These are phyloP conservation scores for Gonium pectorale DNA, from an alignment of 139 green algal species.

Conservation along the genomic window DNA sequence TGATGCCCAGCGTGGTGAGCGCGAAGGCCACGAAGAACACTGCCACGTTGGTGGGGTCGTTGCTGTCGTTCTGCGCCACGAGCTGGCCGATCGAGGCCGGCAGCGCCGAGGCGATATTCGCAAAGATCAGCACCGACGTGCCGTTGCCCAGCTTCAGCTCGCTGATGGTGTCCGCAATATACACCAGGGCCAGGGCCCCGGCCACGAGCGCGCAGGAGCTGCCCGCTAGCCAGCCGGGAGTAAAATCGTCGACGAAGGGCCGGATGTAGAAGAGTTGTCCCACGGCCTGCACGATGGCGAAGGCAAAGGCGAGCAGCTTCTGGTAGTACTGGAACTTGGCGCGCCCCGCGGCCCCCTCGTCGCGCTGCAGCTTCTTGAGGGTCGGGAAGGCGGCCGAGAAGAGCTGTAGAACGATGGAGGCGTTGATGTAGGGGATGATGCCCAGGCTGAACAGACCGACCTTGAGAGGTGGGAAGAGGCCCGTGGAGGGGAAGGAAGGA, in stretches of 20 bases:
- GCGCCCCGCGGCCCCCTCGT: constrained; percentile 90
- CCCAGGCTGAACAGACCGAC: constrained; percentile 98
- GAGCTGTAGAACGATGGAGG: constrained; percentile 95
- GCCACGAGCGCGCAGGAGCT: constrained; percentile 82
- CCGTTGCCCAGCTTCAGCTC: constrained; percentile 98
- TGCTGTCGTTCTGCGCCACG: constrained; percentile 29
- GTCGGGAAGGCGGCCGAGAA: constrained; percentile 87
- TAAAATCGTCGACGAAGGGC: constrained; percentile 93
- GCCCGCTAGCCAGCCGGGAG: constrained; percentile 78
- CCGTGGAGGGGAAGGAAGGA: neutral
- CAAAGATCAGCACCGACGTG: constrained; percentile 98
- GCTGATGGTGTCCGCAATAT: constrained; percentile 88
- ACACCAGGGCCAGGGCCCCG: constrained; percentile 91
- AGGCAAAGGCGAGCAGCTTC: constrained; percentile 87
- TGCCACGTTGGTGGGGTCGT: constrained; percentile 69
- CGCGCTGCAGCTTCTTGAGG: constrained; percentile 96
- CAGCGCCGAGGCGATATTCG: constrained; percentile 94
- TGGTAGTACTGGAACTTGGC: constrained; percentile 94
- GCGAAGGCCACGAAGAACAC: constrained; percentile 90
- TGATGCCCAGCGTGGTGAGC: constrained; percentile 94
- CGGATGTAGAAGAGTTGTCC: constrained; percentile 92
- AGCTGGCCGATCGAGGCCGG: constrained; percentile 81
- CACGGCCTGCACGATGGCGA: constrained; percentile 90
- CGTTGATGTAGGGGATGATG: constrained; percentile 99
- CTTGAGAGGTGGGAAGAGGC: neutral